Conservation (phyloP, 169 alveolate species). For the Ichthyophthirius multifiliis region DNA sequence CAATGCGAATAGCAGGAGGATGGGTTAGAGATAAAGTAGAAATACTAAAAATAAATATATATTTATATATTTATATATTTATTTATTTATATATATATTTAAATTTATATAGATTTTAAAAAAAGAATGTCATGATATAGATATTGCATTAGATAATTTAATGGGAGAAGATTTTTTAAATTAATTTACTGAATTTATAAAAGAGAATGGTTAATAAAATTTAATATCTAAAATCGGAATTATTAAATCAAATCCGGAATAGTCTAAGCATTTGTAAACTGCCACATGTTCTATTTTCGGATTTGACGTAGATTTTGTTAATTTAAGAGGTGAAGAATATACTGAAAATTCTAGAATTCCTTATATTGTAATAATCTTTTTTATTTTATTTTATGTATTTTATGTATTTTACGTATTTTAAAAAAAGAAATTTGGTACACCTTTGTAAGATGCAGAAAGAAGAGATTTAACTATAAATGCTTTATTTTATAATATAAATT, state of each 20-base stretch:
- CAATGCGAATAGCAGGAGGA: conserved; percentile 98
- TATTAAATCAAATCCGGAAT: conserved; percentile 93
- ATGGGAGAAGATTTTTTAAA: conserved; percentile 91
- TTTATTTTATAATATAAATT: conserved; percentile 94
- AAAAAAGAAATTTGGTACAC: conserved; percentile 84
- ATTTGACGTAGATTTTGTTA: conserved; percentile 94
- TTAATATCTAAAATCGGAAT: conserved; percentile 83
- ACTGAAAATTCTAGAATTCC: conserved; percentile 45
- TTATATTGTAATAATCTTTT: no score
- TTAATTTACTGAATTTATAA: conserved; percentile 55
- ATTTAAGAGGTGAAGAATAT: conserved; percentile 95
- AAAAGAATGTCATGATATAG: conserved; percentile 90
- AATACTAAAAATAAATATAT: neutral
- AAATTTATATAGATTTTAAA: conserved; percentile 30
- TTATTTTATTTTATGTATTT: no score
- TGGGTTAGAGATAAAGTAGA: conserved; percentile 98
- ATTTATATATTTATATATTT: neutral
- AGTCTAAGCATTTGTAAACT: conserved; percentile 97
- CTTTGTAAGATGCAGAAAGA: conserved; percentile 95
- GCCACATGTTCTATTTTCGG: conserved; percentile 91
- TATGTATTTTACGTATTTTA: neutral
- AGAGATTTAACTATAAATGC: conserved; percentile 98
- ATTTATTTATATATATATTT: neutral
- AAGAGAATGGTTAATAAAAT: conserved; percentile 61
- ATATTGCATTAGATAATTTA: conserved; percentile 95